Evolutionary conservation across 257 asterid genomes (phyloP).

Genomic region (Verbena officinalis): DNA sequence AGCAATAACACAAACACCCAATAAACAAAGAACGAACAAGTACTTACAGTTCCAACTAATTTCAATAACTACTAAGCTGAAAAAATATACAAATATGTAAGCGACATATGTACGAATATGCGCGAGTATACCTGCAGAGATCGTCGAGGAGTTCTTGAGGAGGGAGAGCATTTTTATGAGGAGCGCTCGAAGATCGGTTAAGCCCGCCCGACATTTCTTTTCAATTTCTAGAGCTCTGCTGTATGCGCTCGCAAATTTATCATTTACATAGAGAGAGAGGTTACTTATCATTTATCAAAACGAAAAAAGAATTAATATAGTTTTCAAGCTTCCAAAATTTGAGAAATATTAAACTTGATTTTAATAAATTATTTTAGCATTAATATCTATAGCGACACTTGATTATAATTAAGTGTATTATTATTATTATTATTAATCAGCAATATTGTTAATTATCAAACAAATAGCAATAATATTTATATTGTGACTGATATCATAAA

Average conservation of each 20-base stretch:
- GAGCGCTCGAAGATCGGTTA: conserved; percentile 61
- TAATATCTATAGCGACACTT: no score
- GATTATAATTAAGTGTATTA: no score
- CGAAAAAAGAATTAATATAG: no score
- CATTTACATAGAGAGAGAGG: no score
- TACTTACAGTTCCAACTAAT: background rate
- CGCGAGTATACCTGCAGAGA: conserved; percentile 26
- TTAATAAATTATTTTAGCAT: no score
- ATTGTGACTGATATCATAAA: no score
- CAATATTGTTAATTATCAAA: no score
- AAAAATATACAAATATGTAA: background rate
- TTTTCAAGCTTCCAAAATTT: no score
- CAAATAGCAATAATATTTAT: no score
- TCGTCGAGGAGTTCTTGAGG: conserved; percentile 96
- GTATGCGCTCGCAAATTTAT: background rate
- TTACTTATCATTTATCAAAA: no score
- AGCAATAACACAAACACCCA: background rate
- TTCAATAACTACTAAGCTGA: background rate
- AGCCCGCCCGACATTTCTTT: conserved; percentile 57
- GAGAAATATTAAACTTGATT: no score
- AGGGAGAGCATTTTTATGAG: conserved; percentile 76
- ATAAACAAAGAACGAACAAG: background rate
- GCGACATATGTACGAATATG: background rate
- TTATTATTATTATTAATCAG: no score
- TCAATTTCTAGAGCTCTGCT: background rate